A percentile compares a stretch with the other conserved stretches of the same genome.
Conservation (phyloP, 768 basidiomycete species). For the Daedalea quercina region DNA sequence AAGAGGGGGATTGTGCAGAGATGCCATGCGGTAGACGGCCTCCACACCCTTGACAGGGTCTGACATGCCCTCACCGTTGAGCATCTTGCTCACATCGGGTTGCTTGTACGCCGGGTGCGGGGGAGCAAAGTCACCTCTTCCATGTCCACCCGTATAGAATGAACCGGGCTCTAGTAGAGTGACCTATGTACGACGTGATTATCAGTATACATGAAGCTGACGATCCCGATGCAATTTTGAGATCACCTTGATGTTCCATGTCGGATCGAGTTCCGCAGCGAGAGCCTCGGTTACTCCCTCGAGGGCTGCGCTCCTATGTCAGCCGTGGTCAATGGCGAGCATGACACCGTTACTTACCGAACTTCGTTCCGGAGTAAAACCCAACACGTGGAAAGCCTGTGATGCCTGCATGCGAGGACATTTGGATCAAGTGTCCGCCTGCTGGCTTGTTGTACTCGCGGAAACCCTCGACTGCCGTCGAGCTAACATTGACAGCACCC, state of each 20-base stretch:
- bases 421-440: slow-evolving; percentile 32
- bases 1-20: slow-evolving; percentile 9
- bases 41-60: slow-evolving; percentile 5
- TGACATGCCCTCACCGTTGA: not conserved
- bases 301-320: slow-evolving; percentile 1
- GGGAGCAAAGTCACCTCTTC: not conserved
- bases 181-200: slow-evolving; percentile 3
- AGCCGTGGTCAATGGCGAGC: not conserved
- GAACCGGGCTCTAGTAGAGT: slow-evolving; percentile 14
- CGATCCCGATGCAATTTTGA: too few species aligned
- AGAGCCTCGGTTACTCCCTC: slow-evolving; percentile 16
- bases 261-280: slow-evolving; percentile 13
- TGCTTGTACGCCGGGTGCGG: slow-evolving; percentile 3
- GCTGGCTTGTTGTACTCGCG: slow-evolving; percentile 19
- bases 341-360: slow-evolving; percentile 6
- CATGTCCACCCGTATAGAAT: slow-evolving; percentile 16
- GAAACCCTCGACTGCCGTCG: slow-evolving; percentile 23
- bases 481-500: slow-evolving; percentile 12
- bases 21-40: slow-evolving; percentile 7
- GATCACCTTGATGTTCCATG: slow-evolving; percentile 17
- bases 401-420: slow-evolving; percentile 27
- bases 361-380: slow-evolving; percentile 20
- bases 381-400: slow-evolving; percentile 7
- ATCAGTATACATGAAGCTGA: not conserved
- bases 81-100: slow-evolving; percentile 1